Percentiles rank a stretch among this genome's conserved stretches.
phyloP scores from a whole-genome alignment of 805 yeast species.

The Cyberlindnera mrakii region DNA sequence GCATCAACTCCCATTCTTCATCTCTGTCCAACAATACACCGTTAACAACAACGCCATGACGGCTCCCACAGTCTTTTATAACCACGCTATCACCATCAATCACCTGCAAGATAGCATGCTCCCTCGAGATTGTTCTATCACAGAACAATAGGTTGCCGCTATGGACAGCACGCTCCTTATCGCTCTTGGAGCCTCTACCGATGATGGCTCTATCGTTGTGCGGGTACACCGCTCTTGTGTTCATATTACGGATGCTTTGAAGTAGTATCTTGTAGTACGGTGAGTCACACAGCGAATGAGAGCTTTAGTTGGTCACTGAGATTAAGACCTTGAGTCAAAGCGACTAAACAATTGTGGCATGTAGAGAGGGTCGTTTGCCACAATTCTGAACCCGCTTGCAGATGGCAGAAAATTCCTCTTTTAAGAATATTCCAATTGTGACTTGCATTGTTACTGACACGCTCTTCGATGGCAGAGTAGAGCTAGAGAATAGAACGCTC shows the following conservation, averaged over 20 bases:
- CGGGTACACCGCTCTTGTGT: not conserved
- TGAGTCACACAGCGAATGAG: not conserved
- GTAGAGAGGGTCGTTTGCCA: too few relatives aligned
- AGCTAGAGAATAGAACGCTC: too few relatives aligned
- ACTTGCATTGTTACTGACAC: too few relatives aligned
- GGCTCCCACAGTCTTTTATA: not conserved
- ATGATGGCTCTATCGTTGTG: not conserved
- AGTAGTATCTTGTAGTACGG: not conserved
- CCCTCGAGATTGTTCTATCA: not conserved
- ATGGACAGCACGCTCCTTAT: not conserved
- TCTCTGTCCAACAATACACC: slow-evolving; percentile 1
- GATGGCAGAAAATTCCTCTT: too few relatives aligned
- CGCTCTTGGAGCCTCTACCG: slow-evolving; percentile 1
- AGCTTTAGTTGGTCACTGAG: too few relatives aligned
- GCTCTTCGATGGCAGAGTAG: too few relatives aligned
- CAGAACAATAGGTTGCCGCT: not conserved
- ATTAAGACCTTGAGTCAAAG: too few relatives aligned
- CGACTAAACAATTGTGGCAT: too few relatives aligned
- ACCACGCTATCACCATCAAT: not conserved
- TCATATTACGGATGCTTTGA: not conserved
- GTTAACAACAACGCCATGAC: slow-evolving; percentile 9
- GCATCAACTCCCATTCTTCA: not conserved
- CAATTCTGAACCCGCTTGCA: too few relatives aligned
- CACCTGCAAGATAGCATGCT: not conserved
- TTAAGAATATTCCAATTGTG: too few relatives aligned